Percentiles rank a stretch among this genome's conserved stretches.
Conservation (phyloP, 2,329 filamentous ascomycete species). For the Sporothrix luriei region DNA sequence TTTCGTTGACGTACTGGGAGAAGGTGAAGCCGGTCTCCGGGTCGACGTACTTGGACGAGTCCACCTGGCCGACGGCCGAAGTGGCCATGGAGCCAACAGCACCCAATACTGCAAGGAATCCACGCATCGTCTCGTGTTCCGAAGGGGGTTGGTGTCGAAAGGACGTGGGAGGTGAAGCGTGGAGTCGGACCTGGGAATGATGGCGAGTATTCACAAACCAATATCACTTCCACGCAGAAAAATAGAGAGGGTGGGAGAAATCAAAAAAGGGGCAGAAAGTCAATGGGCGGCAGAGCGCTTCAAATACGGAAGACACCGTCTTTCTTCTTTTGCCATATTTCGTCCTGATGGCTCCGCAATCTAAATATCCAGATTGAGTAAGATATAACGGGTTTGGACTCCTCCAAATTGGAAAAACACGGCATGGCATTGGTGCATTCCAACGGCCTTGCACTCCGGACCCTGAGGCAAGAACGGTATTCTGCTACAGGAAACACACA, state of each 20-base stretch:
- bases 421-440: conserved; percentile 22
- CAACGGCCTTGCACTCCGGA: too few species aligned
- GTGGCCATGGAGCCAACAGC: conserved; percentile 28
- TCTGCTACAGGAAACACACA: neutral
- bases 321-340: conserved; percentile 1
- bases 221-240: neutral
- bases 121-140: conserved; percentile 30
- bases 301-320: conserved; percentile 12
- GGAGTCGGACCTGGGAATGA: neutral
- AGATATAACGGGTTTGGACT: conserved; percentile 26
- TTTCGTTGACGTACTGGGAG: conserved; percentile 46
- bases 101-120: conserved; percentile 24
- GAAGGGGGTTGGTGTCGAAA: neutral
- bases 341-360: conserved; percentile 5
- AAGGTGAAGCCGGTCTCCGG: conserved; percentile 49
- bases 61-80: conserved; percentile 41
- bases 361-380: conserved; percentile 14
- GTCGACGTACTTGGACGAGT: conserved; percentile 44
- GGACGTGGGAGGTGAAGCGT: neutral
- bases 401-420: conserved; percentile 29
- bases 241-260: neutral
- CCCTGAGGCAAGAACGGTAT: too few species aligned
- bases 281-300: conserved; percentile 8
- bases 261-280: neutral
- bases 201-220: neutral